Base-by-base conservation (phyloP, 768 basidiomycete genomes). In the Agrocybe pediades region DNA sequence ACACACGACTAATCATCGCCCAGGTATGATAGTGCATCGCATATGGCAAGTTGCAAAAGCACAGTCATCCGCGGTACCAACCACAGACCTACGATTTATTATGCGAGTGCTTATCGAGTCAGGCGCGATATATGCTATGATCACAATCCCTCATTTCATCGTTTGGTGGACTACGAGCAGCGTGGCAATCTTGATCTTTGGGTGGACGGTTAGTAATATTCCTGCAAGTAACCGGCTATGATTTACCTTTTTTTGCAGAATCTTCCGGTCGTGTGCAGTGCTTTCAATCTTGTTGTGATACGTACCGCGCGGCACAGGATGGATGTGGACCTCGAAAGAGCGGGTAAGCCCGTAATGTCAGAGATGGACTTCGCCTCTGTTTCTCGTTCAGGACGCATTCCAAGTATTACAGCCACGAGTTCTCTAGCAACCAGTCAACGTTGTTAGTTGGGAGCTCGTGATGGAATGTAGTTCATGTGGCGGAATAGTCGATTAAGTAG, bases 201-300 rank as follows among this genome's bases (percentile, higher is more conserved):
- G 51, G 39, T 51, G 49, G 43, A 48, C 48, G 6, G 58, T 59
- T 41, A 42, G 51, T 42, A 9, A 11, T 41, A 9, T 16, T 15
- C 19, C 45, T 45, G 3, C 15, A 1, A 15, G 29, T 13, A 4
- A 36, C 2, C 0, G 21, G 4, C 9, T 15, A 20, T 6, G 15
- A 21, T 52, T 19, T 48, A 25, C n/a, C 23, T 33, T 4, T 17
- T n/a, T 20, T 25, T 5, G 8, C 26, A 59, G 58, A 59, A 59
- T 26, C 48, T 59, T 13, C 51, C 54, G 6, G 49, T 59, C 17
- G 45, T 54, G 7, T 52, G 58, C 36, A 59, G 48, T 41, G 58
- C 58, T 4, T 60, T 60, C 49, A 60, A 60, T 20, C 41, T 60
- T 15, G 56, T 60, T 17, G 43, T 60, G 13, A 56, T 56, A 6